Base-by-base conservation (phyloP, 208 protist species). In the Jaenimonas drosophilae region DNA sequence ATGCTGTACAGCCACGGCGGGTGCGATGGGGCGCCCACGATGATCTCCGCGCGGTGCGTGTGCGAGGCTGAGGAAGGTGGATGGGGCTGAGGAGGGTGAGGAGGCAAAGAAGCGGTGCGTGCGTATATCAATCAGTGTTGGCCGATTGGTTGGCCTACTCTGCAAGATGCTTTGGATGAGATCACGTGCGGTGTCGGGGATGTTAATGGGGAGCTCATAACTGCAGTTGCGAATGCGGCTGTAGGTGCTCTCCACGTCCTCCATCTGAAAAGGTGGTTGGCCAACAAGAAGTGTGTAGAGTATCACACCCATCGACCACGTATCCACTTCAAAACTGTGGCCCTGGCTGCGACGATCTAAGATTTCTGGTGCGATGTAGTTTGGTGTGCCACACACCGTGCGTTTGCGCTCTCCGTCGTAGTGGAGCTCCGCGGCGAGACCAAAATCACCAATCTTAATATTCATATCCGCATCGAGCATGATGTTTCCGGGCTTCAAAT, bases 231-330 rank as follows among this genome's bases (percentile, higher is more conserved):
- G 59, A 52, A 99, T 99, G 28, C 87, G 72, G 34, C 86, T 71
- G 74, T 99, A 99, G 17, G 97, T 99, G 5, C 70, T 68, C 64
- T 98, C 96, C 4, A 98, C 81, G 50, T 97, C 81, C 12, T 55
- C 62, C 31, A 96, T 99, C 75, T 99, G 95, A 63, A 99, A 99
- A 1, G 98, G 98, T 28, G 97, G 97, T 47, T 91, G 78, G 24
- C 98, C 98, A n/a, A 97, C 73, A 14, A 99, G 64, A 12, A 98
- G 57, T 23, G 96, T 99, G 76, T 98, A 99, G 41, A 98, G 53
- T 43, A 99, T 98, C 19, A 99, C 97, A 30, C 97, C 98, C 11
- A 99, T 72, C 7, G 93, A 89, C 98, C 97, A 99, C 32, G 97
- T 82, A 70, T 99, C 97, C 4, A 98, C 97, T 62, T 98, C 95